These are phyloP conservation scores for Ogataea polymorpha DNA, from an alignment of 805 yeast species.

Conservation along the genomic window DNA sequence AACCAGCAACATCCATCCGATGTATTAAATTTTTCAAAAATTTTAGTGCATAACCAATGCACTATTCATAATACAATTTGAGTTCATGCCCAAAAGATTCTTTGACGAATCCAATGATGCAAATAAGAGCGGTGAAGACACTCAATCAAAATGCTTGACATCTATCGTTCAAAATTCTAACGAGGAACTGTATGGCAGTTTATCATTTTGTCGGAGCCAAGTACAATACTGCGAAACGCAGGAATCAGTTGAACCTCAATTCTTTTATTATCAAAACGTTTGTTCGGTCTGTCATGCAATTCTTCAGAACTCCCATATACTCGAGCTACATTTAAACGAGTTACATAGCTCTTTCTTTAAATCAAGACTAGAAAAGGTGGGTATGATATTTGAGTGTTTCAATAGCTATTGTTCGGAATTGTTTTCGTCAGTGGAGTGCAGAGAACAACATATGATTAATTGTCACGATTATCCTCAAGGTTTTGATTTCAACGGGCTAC, in stretches of 20 bases:
- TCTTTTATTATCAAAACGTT: slow-evolving; percentile 27
- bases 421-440: slow-evolving; percentile 37
- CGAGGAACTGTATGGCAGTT: background rate
- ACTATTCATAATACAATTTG: too few species aligned
- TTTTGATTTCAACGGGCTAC: slow-evolving; percentile 16
- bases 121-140: too few species aligned
- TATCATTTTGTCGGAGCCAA: background rate
- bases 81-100: background rate
- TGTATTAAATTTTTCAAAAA: too few species aligned
- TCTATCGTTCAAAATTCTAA: background rate
- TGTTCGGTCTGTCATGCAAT: slow-evolving; percentile 38
- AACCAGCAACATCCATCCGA: background rate
- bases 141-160: background rate
- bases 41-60: too few species aligned
- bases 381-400: slow-evolving; percentile 41
- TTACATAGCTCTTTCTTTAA: slow-evolving; percentile 47
- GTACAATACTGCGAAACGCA: background rate
- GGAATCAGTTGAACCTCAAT: slow-evolving; percentile 25
- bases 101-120: background rate
- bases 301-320: slow-evolving; percentile 42
- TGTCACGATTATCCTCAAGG: slow-evolving; percentile 47
- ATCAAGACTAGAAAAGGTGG: slow-evolving; percentile 38
- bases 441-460: slow-evolving; percentile 48
- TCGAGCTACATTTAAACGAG: slow-evolving; percentile 50
- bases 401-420: slow-evolving; percentile 37